Evolutionary conservation across 1,284 basidiomycete species (phyloP), one percentile per base, ranked within the genome.

Genomic region (Ceratorhiza oryzae-sativae): DNA sequence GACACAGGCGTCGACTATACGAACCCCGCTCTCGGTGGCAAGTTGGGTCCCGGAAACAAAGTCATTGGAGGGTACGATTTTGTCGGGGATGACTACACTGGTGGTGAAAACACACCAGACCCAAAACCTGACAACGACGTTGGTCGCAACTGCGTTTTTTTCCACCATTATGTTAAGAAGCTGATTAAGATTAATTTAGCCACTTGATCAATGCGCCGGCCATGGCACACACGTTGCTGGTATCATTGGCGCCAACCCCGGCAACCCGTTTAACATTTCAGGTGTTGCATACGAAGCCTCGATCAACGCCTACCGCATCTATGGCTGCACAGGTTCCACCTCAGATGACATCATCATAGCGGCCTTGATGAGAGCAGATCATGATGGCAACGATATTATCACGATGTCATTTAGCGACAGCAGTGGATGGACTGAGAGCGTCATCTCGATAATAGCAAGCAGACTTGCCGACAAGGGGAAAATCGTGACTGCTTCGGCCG

Each of bases 1-100:
- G 79, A 83, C 73, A 78, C 81, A 10, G 82, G 82, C 20, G 79
- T 84, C 60, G 83, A 84, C 74, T 84, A 84, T 76, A 81, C 80
- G 6, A 80, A 81, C 55, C 80, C 81, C 6, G 79, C 80, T 4
- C 80, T 86, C 51, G 85, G 80, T 32, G 82, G 82, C 18, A 81
- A 82, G 74, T 83, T 82, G 68, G 83, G 83, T 6, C 30, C 76
- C 0, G 81, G 80, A 10, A 83, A 80, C 77, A 82, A 82, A 74
- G 76, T 81, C 68, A 74, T 73, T 1, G 76, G 76, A 48, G 80
- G 80, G 0, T 77, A 77, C 65, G 87, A 86, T 74, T 82, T 87
- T 36, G 85, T 86, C 41, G 75, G 74, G 15, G 76, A 78, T 30
- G 20, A 49, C 27, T 39, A 41, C 18, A 61, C 39, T 6, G 59